phyloP scores from a whole-genome alignment of 495 filamentous ascomycete genomes.

The Xylaria longipes region DNA sequence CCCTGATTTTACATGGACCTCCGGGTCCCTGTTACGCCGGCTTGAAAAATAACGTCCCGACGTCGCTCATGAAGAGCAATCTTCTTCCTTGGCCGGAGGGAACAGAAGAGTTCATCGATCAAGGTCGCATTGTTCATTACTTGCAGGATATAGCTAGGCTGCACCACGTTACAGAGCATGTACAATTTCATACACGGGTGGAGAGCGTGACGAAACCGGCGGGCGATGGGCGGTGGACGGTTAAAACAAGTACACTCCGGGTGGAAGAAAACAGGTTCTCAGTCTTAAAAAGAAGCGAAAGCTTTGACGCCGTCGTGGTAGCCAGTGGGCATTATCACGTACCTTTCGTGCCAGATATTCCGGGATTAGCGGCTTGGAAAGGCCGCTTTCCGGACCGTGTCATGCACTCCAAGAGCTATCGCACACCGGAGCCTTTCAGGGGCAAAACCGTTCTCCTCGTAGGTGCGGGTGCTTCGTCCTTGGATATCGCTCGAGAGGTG shows the following conservation, averaged over 20 bases:
- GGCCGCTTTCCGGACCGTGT: conserved; percentile 56
- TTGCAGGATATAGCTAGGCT: conserved; percentile 61
- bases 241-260: conserved; percentile 48
- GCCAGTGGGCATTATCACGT: conserved; percentile 66
- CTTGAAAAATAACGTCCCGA: conserved; percentile 70
- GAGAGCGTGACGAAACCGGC: conserved; percentile 55
- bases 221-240: conserved; percentile 54
- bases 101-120: conserved; percentile 62
- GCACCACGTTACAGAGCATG: conserved; percentile 55
- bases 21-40: conserved; percentile 62
- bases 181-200: conserved; percentile 63
- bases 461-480: conserved; percentile 65
- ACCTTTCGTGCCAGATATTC: conserved; percentile 61
- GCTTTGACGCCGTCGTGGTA: conserved; percentile 63
- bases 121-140: conserved; percentile 62
- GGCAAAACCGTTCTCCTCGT: conserved; percentile 63
- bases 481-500: conserved; percentile 66
- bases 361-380: conserved; percentile 61
- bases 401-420: conserved; percentile 67
- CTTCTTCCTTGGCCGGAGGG: conserved; percentile 66
- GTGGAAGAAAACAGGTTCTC: conserved; percentile 32
- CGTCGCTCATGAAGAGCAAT: conserved; percentile 62
- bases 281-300: conserved; percentile 42
- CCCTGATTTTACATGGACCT: conserved; percentile 36
- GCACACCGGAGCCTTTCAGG: conserved; percentile 53